Percentiles rank a stretch among this genome's conserved stretches.
These are phyloP conservation scores for Komagataella mondaviorum DNA, from an alignment of 805 yeast genomes.

Conservation along the genomic window DNA sequence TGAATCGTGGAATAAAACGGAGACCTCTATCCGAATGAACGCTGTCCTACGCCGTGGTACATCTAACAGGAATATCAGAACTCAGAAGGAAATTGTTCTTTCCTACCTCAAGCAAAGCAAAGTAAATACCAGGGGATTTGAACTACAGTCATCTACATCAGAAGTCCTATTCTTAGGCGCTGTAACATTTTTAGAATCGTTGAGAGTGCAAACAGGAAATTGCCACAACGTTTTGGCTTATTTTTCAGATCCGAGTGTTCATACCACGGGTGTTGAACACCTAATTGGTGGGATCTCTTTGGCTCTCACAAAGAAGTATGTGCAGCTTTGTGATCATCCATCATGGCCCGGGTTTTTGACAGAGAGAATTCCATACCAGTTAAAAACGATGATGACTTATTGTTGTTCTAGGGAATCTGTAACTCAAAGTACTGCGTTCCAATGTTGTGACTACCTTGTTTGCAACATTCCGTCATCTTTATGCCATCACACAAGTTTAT, in stretches of 20 bases:
- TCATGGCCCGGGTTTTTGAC: slow-evolving; percentile 43
- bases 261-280: slow-evolving; percentile 52
- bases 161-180: slow-evolving; percentile 84
- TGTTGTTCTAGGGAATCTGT: slow-evolving; percentile 70
- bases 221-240: slow-evolving; percentile 69
- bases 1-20: slow-evolving; percentile 67
- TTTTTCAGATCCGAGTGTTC: slow-evolving; percentile 76
- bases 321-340: slow-evolving; percentile 35
- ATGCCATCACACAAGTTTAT: slow-evolving; percentile 62
- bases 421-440: slow-evolving; percentile 69
- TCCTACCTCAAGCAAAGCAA: slow-evolving; percentile 13
- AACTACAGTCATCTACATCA: slow-evolving; percentile 46
- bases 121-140: slow-evolving; percentile 25
- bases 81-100: slow-evolving; percentile 48
- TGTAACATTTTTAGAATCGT: slow-evolving; percentile 60
- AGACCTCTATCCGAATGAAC: slow-evolving; percentile 84
- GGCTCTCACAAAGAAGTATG: slow-evolving; percentile 42
- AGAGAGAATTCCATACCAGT: slow-evolving; percentile 48
- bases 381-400: slow-evolving; percentile 49
- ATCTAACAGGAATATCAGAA: slow-evolving; percentile 64
- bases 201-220: slow-evolving; percentile 70
- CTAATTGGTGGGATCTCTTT: slow-evolving; percentile 54
- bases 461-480: slow-evolving; percentile 60
- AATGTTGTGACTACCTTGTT: slow-evolving; percentile 60
- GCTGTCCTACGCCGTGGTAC: slow-evolving; percentile 84